phyloP scores from a whole-genome alignment of 768 basidiomycete species.

The Holtermanniella nyarrowii region DNA sequence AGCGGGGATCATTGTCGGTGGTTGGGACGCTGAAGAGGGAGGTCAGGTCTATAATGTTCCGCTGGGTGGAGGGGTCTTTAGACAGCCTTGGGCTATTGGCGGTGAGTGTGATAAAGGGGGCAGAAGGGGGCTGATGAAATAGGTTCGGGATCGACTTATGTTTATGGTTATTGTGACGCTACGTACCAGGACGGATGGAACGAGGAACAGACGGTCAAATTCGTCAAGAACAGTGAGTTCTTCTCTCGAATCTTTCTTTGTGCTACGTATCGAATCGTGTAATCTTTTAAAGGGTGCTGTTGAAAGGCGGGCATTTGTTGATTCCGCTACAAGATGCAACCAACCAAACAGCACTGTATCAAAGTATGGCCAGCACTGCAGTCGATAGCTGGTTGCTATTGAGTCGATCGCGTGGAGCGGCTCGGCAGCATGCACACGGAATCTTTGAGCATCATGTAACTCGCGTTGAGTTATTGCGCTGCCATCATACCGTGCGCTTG shows the following conservation, averaged over 20 bases:
- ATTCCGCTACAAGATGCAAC: too few species aligned
- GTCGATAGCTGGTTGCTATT: too few species aligned
- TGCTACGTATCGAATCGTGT: background rate
- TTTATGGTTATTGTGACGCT: conserved; percentile 99
- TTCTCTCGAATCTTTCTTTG: background rate
- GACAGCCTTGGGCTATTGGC: conserved; percentile 97
- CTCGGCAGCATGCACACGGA: too few species aligned
- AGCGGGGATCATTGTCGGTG: conserved; percentile 95
- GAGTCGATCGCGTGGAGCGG: too few species aligned
- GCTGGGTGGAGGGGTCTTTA: conserved; percentile 89
- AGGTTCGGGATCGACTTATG: conserved; percentile 95
- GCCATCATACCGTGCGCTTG: too few species aligned
- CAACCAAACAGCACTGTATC: too few species aligned
- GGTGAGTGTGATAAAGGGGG: conserved; percentile 47
- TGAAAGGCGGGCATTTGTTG: too few species aligned
- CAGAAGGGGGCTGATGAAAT: background rate
- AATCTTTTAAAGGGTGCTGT: too few species aligned
- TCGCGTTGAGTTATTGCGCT: too few species aligned
- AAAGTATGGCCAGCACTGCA: too few species aligned
- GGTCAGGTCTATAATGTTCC: conserved; percentile 96
- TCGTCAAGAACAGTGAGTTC: conserved; percentile 85
- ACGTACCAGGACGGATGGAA: conserved; percentile 89
- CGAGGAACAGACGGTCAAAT: conserved; percentile 77
- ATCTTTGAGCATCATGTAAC: too few species aligned
- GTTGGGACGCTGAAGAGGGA: conserved; percentile 86